Base-by-base conservation (phyloP, 176 grass and related monocot species). In the Oryza meyeriana region DNA sequence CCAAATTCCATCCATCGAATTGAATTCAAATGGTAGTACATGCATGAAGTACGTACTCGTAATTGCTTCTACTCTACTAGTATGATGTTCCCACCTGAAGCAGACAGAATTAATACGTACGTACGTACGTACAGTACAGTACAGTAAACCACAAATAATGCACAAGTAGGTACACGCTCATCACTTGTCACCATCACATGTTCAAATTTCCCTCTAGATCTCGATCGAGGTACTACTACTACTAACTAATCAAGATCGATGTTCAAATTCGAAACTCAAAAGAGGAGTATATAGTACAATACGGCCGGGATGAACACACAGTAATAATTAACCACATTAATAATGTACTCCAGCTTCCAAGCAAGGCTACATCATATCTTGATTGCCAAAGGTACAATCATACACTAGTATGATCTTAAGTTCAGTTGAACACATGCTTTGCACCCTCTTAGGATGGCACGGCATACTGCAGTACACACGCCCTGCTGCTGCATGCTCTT, bases 371-470 rank as follows among this genome's bases (percentile, higher is more conserved):
- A 52, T 8, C 17, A 52, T 20, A 57, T 29, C 66, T 40, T 71
- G 79, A 81, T 61, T 50, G 66, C 79, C 20, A 42, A 61, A 61
- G 67, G 66, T 28, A 61, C 38, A 67, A 71, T 61, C 40, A 66
- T 6, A 55, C 50, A 55, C 50, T n/a, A 1, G 4, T 42, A 48
- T 17, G 45, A 48, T 48, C 16, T n/a, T n/a, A n/a, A 48, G 45
- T 48, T 48, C 47, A 52, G 47, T 52, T 12, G 47, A 52, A 52
- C 47, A 52, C 47, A 20, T 55, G 50, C 18, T n/a, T 55, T 55
- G 17, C n/a, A 55, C 50, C 50, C 50, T 6, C 8, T 2, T 55
- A 55, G 50, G 50, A 55, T 55, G 50, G 50, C 50, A 55, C 14
- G 14, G 17, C 14, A 48, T 14, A 17, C 14, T 48, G 44, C 14